A percentile compares a stretch with the other conserved stretches of the same genome.
These are phyloP conservation scores for Ophiostoma pallidulum DNA, from an alignment of 2,329 filamentous ascomycete genomes.

Conservation along the genomic window DNA sequence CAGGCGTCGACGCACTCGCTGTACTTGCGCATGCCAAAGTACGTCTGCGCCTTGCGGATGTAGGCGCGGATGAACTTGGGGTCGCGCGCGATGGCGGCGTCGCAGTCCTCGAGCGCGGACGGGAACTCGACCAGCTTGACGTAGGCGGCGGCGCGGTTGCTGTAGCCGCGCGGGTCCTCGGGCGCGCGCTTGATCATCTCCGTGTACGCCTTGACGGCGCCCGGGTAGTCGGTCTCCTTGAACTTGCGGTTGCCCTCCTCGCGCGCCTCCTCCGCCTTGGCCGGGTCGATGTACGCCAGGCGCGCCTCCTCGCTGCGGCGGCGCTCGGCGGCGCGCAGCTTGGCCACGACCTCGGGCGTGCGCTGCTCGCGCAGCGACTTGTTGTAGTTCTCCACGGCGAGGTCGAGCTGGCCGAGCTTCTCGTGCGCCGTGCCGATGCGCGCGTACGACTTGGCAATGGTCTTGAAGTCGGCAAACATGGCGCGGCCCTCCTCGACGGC, in stretches of 20 bases:
- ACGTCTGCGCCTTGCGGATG: slow-evolving; percentile 90
- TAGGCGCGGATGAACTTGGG: slow-evolving; percentile 91
- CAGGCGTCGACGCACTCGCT: slow-evolving; percentile 88
- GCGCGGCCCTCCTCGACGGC: slow-evolving; percentile 84
- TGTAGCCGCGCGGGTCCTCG: slow-evolving; percentile 87
- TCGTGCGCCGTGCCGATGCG: slow-evolving; percentile 92
- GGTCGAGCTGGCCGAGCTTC: slow-evolving; percentile 68
- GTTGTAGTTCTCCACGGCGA: slow-evolving; percentile 84
- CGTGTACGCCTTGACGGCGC: slow-evolving; percentile 82
- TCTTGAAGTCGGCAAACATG: slow-evolving; percentile 92
- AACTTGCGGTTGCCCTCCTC: slow-evolving; percentile 94
- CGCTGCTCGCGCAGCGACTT: slow-evolving; percentile 93
- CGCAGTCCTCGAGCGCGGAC: slow-evolving; percentile 84
- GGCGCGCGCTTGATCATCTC: slow-evolving; percentile 97
- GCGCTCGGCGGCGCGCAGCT: slow-evolving; percentile 86
- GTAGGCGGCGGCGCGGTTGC: slow-evolving; percentile 92
- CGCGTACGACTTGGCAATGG: slow-evolving; percentile 95
- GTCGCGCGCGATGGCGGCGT: slow-evolving; percentile 83
- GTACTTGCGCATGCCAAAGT: slow-evolving; percentile 97
- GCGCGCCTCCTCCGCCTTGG: slow-evolving; percentile 88
- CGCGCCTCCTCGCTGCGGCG: slow-evolving; percentile 67
- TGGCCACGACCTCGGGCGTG: slow-evolving; percentile 84
- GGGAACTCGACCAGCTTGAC: slow-evolving; percentile 97
- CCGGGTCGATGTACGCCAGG: slow-evolving; percentile 77
- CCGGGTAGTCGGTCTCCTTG: slow-evolving; percentile 93